A percentile compares a stretch with the other conserved stretches of the same genome.
phyloP scores from a whole-genome alignment of 192 early-diverging fungal species.

The Bifiguratus adelaidae region DNA sequence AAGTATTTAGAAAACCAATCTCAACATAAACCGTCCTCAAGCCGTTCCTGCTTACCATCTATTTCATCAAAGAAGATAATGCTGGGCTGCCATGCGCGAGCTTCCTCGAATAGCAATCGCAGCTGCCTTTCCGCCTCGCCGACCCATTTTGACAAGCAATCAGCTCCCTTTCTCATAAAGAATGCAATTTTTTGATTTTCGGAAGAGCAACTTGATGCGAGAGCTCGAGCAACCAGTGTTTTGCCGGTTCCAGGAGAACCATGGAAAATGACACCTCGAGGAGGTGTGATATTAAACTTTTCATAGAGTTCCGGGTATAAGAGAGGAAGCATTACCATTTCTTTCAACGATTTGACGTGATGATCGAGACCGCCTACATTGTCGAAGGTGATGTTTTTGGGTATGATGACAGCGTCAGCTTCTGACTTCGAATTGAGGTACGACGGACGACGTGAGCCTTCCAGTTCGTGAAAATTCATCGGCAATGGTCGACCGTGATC shows the following conservation, averaged over 20 bases:
- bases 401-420: too few species aligned
- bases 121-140: slow-evolving; percentile 62
- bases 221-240: slow-evolving; percentile 48
- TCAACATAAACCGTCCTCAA: neutral
- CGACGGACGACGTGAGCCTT: too few species aligned
- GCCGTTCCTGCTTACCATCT: slow-evolving; percentile 34
- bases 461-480: neutral
- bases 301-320: slow-evolving; percentile 59
- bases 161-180: slow-evolving; percentile 63
- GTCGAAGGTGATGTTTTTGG: slow-evolving; percentile 25
- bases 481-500: neutral
- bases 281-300: slow-evolving; percentile 40
- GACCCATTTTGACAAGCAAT: slow-evolving; percentile 65
- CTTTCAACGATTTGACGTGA: slow-evolving; percentile 53
- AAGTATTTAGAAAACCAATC: slow-evolving; percentile 2
- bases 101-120: slow-evolving; percentile 55
- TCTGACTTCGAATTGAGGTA: too few species aligned
- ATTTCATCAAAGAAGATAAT: slow-evolving; percentile 82
- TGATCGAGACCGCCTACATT: slow-evolving; percentile 36
- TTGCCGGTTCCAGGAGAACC: slow-evolving; percentile 67
- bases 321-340: slow-evolving; percentile 69
- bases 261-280: slow-evolving; percentile 60
- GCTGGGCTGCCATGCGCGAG: slow-evolving; percentile 50
- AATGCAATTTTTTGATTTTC: slow-evolving; percentile 46
- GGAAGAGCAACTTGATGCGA: slow-evolving; percentile 28